Evolutionary conservation across 176 grass and related monocot genomes (phyloP), one percentile per base, ranked within the genome.

Genomic region (Secale cereale): DNA sequence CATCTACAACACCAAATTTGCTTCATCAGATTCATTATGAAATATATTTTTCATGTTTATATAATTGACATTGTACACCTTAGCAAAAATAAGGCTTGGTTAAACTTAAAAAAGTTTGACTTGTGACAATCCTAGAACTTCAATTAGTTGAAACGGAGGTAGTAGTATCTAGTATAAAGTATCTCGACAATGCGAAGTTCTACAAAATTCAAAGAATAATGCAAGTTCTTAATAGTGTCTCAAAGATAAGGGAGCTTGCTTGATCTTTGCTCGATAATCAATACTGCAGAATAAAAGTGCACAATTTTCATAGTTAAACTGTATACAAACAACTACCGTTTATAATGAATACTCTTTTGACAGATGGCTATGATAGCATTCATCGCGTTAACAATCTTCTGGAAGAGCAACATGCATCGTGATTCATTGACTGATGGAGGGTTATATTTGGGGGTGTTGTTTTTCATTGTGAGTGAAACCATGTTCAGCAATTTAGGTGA

Each of bases 401-500:
- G 85, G 36, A 89, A 77, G 27, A 88, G 59, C 48, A 77, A 86
- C 10, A 88, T 93, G 91, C 65, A 69, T 15, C 72, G 13, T 26
- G 65, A 89, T 62, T 92, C 83, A 67, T 12, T 86, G 40, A 32
- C 41, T 31, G 60, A 86, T 19, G 90, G 90, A 57, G 90, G 83
- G 0, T 81, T 92, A 74, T 92, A 92, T 74, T 52, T 89, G 72
- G 90, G 83, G 4, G 59, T 84, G 17, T 70, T 92, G 36, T 92
- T 83, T 46, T 92, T 89, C 74, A 43, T 74, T 39, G 78, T 89
- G 22, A 23, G 76, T 50, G 82, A 85, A 87, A 86, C 82, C 32
- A 89, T 92, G 90, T 92, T 87, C 59, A 65, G 79, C 74, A 85
- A 54, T 31, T 59, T 92, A 8, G 70, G 86, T 63, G 88, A 94